These are phyloP conservation scores for Entomortierella chlamydospora DNA, from an alignment of 192 early-diverging fungal genomes.

Conservation along the genomic window DNA sequence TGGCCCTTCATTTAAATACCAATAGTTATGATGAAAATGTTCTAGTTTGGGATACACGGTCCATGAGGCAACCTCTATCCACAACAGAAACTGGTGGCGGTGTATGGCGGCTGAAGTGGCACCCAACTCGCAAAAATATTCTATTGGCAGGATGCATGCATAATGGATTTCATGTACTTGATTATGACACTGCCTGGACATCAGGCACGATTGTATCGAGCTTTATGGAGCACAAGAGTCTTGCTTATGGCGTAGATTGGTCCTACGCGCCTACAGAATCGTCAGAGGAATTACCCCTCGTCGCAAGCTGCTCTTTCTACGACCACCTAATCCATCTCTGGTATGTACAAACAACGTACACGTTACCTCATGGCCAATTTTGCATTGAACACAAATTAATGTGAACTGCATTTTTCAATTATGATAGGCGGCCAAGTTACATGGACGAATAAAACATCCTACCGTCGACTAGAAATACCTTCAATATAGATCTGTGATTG, in stretches of 20 bases:
- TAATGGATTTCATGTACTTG: conserved; percentile 86
- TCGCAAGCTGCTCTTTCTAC: conserved; percentile 85
- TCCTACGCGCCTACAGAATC: conserved; percentile 54
- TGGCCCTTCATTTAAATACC: not conserved
- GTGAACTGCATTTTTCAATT: no score
- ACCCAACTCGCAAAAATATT: conserved; percentile 71
- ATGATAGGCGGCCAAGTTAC: not conserved
- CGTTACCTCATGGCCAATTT: no score
- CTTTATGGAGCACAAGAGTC: conserved; percentile 80
- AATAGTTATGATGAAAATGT: conserved; percentile 90
- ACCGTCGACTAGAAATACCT: no score
- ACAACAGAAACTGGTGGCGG: conserved; percentile 85
- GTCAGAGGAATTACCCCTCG: conserved; percentile 48
- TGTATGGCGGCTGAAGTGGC: conserved; percentile 97
- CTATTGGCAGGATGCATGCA: conserved; percentile 93
- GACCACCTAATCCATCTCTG: conserved; percentile 82
- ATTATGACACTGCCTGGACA: conserved; percentile 55
- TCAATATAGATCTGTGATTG: no score
- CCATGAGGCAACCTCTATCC: conserved; percentile 77
- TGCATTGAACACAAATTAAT: no score
- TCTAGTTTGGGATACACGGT: conserved; percentile 91
- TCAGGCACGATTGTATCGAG: conserved; percentile 29
- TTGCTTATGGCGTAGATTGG: conserved; percentile 87
- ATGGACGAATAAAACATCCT: not conserved
- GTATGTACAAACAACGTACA: conserved; percentile 38